Evolutionary conservation across 768 basidiomycete species (phyloP).

Genomic region (Lentinula boryana): DNA sequence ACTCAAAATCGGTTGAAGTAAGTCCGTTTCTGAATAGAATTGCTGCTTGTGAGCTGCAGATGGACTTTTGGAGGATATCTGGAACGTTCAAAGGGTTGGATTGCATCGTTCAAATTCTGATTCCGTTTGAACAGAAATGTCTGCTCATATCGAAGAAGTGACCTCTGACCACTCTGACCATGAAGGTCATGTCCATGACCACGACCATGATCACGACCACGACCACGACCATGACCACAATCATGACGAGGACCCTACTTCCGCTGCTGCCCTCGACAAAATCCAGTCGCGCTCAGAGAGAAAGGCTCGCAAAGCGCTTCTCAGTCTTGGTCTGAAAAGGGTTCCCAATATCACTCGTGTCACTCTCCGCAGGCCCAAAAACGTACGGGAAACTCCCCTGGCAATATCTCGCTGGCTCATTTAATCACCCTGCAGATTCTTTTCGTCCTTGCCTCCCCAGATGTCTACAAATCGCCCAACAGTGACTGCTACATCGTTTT

Average conservation of each 20-base stretch:
- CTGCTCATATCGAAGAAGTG: constrained; percentile 81
- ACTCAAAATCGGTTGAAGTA: neutral
- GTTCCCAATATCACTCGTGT: constrained; percentile 93
- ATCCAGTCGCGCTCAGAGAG: constrained; percentile 93
- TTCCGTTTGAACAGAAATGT: constrained; percentile 48
- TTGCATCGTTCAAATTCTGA: neutral
- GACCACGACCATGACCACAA: constrained; percentile 48
- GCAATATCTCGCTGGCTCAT: neutral
- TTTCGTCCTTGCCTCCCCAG: constrained; percentile 88
- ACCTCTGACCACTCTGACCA: constrained; percentile 75
- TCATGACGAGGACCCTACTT: constrained; percentile 79
- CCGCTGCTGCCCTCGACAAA: constrained; percentile 82
- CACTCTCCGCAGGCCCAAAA: constrained; percentile 91
- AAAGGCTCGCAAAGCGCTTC: constrained; percentile 91
- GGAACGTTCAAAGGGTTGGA: neutral
- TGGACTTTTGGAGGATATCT: neutral
- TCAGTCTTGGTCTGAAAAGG: constrained; percentile 87
- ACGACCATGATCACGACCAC: constrained; percentile 47
- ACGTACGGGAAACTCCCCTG: constrained; percentile 42
- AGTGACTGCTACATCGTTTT: constrained; percentile 99
- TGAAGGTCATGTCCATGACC: constrained; percentile 40
- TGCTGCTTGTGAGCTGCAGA: neutral
- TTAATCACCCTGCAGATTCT: constrained; percentile 49
- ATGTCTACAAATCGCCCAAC: constrained; percentile 96
- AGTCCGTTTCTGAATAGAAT: neutral